Evolutionary conservation across 176 grass and related monocot species (phyloP), one percentile per base, ranked within the genome.

Genomic region (Eleusine coracana): DNA sequence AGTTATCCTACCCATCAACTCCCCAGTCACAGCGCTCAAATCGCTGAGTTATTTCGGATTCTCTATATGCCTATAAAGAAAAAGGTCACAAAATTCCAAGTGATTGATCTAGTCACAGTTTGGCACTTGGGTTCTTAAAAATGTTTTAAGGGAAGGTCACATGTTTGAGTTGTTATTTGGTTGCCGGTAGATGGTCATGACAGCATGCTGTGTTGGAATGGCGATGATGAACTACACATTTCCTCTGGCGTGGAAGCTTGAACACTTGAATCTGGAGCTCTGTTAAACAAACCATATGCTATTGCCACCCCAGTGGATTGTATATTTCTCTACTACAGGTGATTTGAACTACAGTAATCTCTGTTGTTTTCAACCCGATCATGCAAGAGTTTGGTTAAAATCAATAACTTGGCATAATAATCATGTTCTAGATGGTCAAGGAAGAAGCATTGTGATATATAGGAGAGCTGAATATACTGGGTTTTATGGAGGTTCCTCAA

Each of bases 1-100:
- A 77, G 31, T 72, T 70, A 59, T 87, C 89, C 41, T 61, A 89
- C 61, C 73, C 86, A 1, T 87, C 92, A 52, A 91, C 92, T 60
- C 92, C 89, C 17, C 89, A 91, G 55, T 72, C 79, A 62, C 59
- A 83, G 66, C 38, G 68, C 61, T 86, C 80, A 40, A 91, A 81
- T 83, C 69, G 74, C 38, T 88, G 62, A 88, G 52, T 82, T 77
- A 41, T 73, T 46, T 58, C 7, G 0, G 25, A n/a, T 81, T 28
- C 42, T 56, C 38, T 61, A 67, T 74, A 28, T 63, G 54, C 11
- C 13, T 56, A 46, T 11, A 69, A 58, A 48, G 10, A 6, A 40
- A 74, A 88, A 49, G 70, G 13, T 42, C 5, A 36, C 10, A 18
- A 16, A 60, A 63, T 80, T 86, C 58, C 4, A 80, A 34, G 45